Evolutionary conservation across 2,329 filamentous ascomycete genomes (phyloP).

Genomic region (Drechslerella coelobrocha): DNA sequence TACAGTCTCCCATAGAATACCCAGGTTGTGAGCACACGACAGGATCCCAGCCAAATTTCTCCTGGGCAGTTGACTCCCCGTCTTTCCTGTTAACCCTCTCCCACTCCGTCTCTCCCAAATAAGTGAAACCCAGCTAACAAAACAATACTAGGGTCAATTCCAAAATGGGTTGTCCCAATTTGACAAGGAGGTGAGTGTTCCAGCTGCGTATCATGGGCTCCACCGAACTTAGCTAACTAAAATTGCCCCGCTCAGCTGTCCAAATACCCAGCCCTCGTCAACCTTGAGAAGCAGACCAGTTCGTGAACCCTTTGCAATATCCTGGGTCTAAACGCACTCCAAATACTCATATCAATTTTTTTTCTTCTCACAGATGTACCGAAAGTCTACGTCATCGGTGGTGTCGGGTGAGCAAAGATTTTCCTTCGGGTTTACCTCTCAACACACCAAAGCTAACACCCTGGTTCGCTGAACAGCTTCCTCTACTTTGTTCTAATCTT

Average conservation of each 20-base stretch:
- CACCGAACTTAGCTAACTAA: slow-evolving; percentile 19
- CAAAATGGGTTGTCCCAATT: slow-evolving; percentile 79
- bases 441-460: slow-evolving; percentile 26
- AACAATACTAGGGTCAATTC: slow-evolving; percentile 22
- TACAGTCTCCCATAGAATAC: background rate
- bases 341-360: slow-evolving; percentile 23
- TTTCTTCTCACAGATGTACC: slow-evolving; percentile 64
- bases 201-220: background rate
- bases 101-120: background rate
- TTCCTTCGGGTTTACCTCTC: slow-evolving; percentile 5
- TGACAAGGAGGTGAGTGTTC: slow-evolving; percentile 75
- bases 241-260: slow-evolving; percentile 68
- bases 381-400: slow-evolving; percentile 83
- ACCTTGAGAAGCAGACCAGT: slow-evolving; percentile 81
- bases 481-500: slow-evolving; percentile 91
- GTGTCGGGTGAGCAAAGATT: slow-evolving; percentile 62
- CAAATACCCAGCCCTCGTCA: slow-evolving; percentile 82
- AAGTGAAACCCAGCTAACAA: slow-evolving; percentile 14
- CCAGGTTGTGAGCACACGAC: background rate
- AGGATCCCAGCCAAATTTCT: too few relatives aligned
- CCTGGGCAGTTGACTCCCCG: slow-evolving; percentile 10
- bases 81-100: background rate
- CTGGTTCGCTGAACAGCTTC: slow-evolving; percentile 57
- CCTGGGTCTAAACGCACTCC: background rate
- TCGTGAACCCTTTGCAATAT: slow-evolving; percentile 11